Evolutionary conservation across 192 early-diverging fungal genomes (phyloP), one percentile per base, ranked within the genome.

Genomic region (Podila clonocystis): DNA sequence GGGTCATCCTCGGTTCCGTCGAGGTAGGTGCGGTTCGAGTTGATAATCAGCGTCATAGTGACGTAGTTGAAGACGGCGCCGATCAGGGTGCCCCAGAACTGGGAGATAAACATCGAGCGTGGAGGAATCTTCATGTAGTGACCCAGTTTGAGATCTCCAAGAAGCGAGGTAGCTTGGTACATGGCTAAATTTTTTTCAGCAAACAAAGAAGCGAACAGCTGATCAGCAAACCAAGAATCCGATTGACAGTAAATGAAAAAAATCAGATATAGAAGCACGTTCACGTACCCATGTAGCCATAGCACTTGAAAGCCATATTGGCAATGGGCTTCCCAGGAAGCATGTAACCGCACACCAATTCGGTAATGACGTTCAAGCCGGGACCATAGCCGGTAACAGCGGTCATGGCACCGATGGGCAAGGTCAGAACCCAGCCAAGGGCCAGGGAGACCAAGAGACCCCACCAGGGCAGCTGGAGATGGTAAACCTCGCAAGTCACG

Each of bases 81-180:
- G 24, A 87, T 38, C 17, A 82, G 17, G 4, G 91, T 93, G 30
- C 92, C 90, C 30, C 76, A 61, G 38, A 90, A 45, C 71, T 93
- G 92, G 12, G 83, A 70, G 9, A 83, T 55, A 72, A 94, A 90
- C 80, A 94, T 85, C 24, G 83, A 60, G 29, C 85, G 84, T 15
- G 92, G 92, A 17, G 90, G 85, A 12, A 94, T 88, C 73, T 94
- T 92, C 76, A 91, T 84, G 74, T 93, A 93, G 62, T 90, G 88
- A 0, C 90, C 90, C 5, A 94, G 82, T 65, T 95, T 95, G 48
- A 95, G 77, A 77, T 94, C 93, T 48, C 57, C 20, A 9, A 93
- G 65, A n/a, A 96, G 88, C 22, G 84, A 76, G 19, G 95, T 73
- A 55, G 90, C 91, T 85, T 97, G 95, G 20, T 79, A 69, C 87